Evolutionary conservation across 2,329 filamentous ascomycete species (phyloP).

Genomic region (Colletotrichum ledebouriae): DNA sequence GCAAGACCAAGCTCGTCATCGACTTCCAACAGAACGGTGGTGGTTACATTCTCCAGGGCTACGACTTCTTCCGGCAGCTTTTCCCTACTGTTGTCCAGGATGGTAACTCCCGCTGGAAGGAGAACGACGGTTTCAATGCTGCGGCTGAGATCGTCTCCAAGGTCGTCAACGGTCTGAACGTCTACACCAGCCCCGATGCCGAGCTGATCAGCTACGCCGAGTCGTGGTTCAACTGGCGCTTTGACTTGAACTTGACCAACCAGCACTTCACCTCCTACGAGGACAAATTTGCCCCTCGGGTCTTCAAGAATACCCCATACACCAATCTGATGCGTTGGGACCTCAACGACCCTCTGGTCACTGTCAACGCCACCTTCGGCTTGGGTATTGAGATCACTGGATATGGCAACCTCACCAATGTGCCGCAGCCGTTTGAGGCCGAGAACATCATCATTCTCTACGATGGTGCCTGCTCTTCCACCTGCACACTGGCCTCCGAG

Average conservation of each 20-base stretch:
- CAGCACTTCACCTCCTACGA: conserved; percentile 64
- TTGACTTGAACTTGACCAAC: conserved; percentile 62
- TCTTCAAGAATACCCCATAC: conserved; percentile 65
- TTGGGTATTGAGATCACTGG: conserved; percentile 63
- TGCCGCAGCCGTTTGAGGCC: conserved; percentile 66
- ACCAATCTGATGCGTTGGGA: conserved; percentile 67
- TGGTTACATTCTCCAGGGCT: conserved; percentile 68
- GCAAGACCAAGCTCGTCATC: conserved; percentile 72
- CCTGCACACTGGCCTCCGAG: conserved; percentile 69
- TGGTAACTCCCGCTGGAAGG: conserved; percentile 57
- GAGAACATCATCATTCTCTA: conserved; percentile 72
- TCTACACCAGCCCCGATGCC: conserved; percentile 57
- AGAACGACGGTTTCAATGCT: conserved; percentile 56
- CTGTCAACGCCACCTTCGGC: conserved; percentile 57
- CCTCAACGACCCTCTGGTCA: conserved; percentile 57
- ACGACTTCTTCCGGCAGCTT: conserved; percentile 70
- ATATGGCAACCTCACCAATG: conserved; percentile 61
- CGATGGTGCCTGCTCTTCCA: conserved; percentile 71
- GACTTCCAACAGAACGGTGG: conserved; percentile 71
- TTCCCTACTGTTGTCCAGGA: conserved; percentile 58
- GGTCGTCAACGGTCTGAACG: conserved; percentile 59
- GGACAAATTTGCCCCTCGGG: conserved; percentile 57
- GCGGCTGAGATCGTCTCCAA: conserved; percentile 60
- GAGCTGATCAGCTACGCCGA: conserved; percentile 59
- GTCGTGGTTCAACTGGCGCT: conserved; percentile 63